These are phyloP conservation scores for Cercospora sp. DNA, from an alignment of 2,329 filamentous ascomycete genomes.

Conservation along the genomic window DNA sequence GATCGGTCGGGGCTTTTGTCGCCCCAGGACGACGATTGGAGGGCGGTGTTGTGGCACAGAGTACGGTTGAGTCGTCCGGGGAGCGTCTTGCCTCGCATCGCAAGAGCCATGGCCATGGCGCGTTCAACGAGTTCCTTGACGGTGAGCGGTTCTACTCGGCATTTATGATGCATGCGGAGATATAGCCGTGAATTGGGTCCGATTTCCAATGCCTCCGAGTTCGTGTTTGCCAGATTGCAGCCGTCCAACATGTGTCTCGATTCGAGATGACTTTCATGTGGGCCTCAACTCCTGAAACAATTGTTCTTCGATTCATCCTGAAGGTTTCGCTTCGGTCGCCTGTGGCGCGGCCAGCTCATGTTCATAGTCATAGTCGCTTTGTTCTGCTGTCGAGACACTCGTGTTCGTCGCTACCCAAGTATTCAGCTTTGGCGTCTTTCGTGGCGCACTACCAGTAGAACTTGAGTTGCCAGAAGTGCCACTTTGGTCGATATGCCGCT, in stretches of 20 bases:
- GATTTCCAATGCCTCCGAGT: not conserved
- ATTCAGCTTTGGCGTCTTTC: not conserved
- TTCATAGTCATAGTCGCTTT: conserved; percentile 2
- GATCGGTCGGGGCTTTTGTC: not conserved
- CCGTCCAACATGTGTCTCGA: not conserved
- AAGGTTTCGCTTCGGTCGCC: not conserved
- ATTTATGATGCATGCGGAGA: not conserved
- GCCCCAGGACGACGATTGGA: not conserved
- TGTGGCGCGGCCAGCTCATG: not conserved
- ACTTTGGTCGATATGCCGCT: not conserved
- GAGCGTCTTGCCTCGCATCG: not conserved
- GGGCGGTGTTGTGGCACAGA: not conserved
- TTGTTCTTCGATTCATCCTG: not conserved
- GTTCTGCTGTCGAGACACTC: not conserved
- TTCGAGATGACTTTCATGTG: not conserved
- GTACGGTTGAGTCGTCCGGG: not conserved
- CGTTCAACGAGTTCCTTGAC: not conserved
- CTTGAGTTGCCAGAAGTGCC: not conserved
- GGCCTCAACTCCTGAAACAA: not conserved
- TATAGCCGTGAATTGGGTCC: not conserved
- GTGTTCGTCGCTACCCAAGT: not conserved
- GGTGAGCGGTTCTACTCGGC: not conserved
- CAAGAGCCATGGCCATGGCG: not conserved
- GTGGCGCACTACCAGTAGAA: not conserved
- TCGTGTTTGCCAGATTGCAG: not conserved